Evolutionary conservation across 805 yeast genomes (phyloP).

Genomic region (Candida ipomoeae): DNA sequence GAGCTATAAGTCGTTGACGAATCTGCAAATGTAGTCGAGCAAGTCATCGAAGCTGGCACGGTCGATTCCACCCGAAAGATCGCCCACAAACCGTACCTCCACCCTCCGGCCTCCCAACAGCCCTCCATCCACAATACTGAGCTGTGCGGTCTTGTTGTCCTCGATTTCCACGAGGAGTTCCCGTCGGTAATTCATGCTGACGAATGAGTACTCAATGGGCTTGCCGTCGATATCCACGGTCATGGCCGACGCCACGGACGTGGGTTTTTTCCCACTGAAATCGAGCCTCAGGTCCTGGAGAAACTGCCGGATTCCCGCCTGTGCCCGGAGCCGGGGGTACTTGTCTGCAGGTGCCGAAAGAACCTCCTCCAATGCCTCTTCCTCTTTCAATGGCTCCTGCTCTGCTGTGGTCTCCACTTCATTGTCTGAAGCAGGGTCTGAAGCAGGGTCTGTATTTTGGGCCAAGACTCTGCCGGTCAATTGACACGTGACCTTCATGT

Average conservation of each 20-base stretch:
- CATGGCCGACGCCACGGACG: constrained; percentile 37
- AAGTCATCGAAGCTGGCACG: constrained; percentile 23
- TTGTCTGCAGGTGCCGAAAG: constrained; percentile 22
- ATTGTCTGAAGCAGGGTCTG: too few species aligned
- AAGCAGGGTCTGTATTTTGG: too few species aligned
- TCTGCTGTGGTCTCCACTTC: background rate
- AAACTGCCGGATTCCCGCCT: constrained; percentile 43
- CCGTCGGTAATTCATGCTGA: constrained; percentile 40
- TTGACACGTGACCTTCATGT: constrained; percentile 43
- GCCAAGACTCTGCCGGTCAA: constrained; percentile 30
- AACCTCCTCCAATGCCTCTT: background rate
- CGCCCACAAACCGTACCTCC: constrained; percentile 30
- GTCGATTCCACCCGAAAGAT: constrained; percentile 11
- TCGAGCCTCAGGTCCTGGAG: constrained; percentile 34
- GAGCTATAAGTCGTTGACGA: constrained; percentile 16
- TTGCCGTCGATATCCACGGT: constrained; percentile 36
- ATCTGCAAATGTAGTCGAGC: constrained; percentile 20
- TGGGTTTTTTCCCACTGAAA: constrained; percentile 34
- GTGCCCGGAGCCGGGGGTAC: constrained; percentile 29
- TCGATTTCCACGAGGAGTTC: constrained; percentile 41
- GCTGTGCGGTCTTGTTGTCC: constrained; percentile 35
- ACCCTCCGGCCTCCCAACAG: constrained; percentile 49
- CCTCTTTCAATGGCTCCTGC: constrained; percentile 7
- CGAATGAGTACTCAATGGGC: constrained; percentile 42
- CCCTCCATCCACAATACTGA: constrained; percentile 53